Evolutionary conservation across 2,329 filamentous ascomycete species (phyloP).

Genomic region (Penicillium brasilianum): DNA sequence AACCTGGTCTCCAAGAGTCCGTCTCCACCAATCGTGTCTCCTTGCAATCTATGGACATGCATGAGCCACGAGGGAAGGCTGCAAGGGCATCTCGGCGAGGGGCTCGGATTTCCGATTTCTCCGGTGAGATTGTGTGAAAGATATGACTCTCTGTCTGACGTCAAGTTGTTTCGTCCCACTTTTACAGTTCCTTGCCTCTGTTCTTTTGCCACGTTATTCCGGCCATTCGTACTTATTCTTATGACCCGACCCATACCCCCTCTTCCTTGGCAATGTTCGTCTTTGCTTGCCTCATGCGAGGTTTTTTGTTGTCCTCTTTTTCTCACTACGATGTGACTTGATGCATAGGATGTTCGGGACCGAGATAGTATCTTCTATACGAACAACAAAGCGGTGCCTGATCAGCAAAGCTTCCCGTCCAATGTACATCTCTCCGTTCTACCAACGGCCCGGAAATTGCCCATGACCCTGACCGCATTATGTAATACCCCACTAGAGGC

Average conservation of each 20-base stretch:
- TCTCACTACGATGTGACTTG: background rate
- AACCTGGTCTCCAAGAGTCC: background rate
- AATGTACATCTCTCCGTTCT: background rate
- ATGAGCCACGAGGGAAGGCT: background rate
- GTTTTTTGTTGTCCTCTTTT: background rate
- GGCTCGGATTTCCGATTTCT: background rate
- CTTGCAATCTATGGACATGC: background rate
- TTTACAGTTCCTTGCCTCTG: slow-evolving; percentile 10
- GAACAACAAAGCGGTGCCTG: background rate
- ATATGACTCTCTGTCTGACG: slow-evolving; percentile 7
- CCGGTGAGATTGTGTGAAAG: slow-evolving; percentile 15
- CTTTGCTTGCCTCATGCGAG: background rate
- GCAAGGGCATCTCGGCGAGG: background rate
- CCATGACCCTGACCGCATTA: slow-evolving; percentile 8
- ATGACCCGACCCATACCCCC: slow-evolving; percentile 1
- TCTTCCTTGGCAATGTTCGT: background rate
- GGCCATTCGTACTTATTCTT: slow-evolving; percentile 16
- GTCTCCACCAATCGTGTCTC: background rate
- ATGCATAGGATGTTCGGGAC: background rate
- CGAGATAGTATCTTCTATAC: background rate
- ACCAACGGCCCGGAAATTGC: background rate
- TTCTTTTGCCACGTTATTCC: slow-evolving; percentile 1
- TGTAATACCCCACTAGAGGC: slow-evolving; percentile 12
- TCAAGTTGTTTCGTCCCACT: slow-evolving; percentile 16
- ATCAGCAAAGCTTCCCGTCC: background rate